These are phyloP conservation scores for Nepenthes alata DNA, from an alignment of 179 eudicot genomes.

Conservation along the genomic window DNA sequence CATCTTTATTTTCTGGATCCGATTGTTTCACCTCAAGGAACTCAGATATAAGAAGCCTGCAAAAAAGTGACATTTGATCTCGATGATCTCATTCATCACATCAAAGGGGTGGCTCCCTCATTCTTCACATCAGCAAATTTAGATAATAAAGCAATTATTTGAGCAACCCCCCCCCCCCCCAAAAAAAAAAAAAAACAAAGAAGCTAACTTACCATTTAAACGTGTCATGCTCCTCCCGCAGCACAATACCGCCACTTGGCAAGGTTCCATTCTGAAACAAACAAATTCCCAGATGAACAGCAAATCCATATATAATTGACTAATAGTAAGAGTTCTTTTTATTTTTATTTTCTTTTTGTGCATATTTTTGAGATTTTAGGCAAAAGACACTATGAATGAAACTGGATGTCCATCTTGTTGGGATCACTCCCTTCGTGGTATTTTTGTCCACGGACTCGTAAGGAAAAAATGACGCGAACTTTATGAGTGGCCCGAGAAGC, in stretches of 20 bases:
- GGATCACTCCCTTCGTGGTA: too few species aligned
- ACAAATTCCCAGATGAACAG: constrained; percentile 1
- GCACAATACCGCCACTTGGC: constrained; percentile 18
- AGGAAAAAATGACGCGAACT: too few species aligned
- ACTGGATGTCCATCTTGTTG: neutral
- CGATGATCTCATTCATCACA: neutral
- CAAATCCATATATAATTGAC: neutral
- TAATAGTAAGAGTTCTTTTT: neutral
- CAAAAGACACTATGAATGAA: neutral
- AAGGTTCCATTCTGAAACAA: constrained; percentile 24
- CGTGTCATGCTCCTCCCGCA: constrained; percentile 18
- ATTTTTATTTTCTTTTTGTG: too few species aligned
- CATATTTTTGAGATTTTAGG: too few species aligned
- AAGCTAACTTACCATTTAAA: constrained; percentile 19
- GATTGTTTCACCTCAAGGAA: constrained; percentile 23
- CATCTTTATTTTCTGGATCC: constrained; percentile 48
- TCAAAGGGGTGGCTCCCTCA: neutral
- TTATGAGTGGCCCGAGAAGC: too few species aligned
- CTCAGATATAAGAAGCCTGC: constrained; percentile 39
- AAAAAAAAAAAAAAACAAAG: neutral
- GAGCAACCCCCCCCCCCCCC: too few species aligned
- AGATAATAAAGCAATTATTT: neutral
- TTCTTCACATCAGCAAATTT: neutral
- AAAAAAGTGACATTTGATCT: neutral
- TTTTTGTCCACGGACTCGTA: too few species aligned